These are phyloP conservation scores for Jatropha multifida DNA, from an alignment of 441 rosid genomes.

Conservation along the genomic window DNA sequence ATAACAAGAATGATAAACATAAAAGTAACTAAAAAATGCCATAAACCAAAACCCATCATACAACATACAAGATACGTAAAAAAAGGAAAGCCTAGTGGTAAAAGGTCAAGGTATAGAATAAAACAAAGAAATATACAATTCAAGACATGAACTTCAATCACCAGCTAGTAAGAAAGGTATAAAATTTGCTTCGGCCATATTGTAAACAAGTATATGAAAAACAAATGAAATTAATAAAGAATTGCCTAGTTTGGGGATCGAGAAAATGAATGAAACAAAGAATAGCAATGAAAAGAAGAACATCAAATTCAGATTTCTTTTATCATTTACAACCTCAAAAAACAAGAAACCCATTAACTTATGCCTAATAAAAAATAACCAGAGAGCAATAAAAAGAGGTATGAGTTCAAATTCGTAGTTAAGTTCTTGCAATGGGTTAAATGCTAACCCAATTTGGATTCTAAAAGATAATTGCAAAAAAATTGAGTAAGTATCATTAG, in stretches of 20 bases:
- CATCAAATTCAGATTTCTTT: neutral
- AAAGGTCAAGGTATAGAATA: neutral
- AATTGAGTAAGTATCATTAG: neutral
- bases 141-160: neutral
- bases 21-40: neutral
- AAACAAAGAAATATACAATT: neutral
- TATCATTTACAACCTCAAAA: neutral
- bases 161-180: neutral
- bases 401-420: neutral
- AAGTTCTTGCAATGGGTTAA: neutral
- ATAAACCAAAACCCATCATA: neutral
- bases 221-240: neutral
- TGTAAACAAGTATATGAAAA: neutral
- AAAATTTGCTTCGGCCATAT: neutral
- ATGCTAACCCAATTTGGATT: neutral
- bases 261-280: neutral
- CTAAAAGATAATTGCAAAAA: neutral
- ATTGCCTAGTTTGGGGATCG: neutral
- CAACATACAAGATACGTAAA: neutral
- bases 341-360: neutral
- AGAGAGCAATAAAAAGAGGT: neutral
- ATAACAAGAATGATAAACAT: neutral
- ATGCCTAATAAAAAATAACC: neutral
- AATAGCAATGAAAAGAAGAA: neutral
- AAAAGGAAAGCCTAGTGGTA: neutral